Evolutionary conservation across 2,329 filamentous ascomycete genomes (phyloP), one percentile per base, ranked within the genome.

Genomic region (Ophiosphaerella herpotricha): DNA sequence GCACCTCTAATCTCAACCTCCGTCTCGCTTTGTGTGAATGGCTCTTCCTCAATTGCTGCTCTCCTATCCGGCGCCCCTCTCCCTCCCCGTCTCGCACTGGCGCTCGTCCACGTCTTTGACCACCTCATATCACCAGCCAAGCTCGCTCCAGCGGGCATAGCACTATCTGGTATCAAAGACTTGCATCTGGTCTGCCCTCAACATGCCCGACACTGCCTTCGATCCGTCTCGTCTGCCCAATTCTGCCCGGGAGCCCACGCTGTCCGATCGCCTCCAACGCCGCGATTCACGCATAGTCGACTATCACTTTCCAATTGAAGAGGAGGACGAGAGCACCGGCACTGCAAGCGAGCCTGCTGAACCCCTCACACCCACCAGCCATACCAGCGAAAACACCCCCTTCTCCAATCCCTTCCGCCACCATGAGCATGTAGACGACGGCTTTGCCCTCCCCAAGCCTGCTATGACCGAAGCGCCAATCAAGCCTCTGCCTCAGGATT

Each of bases 301-400:
- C 16, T 61, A 54, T 38, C 66, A 66, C 14, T 49, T 58, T 32
- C 56, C 69, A 32, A 71, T 73, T 46, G 68, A 69, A 47, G 72
- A 73, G 51, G 71, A 73, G 50, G 70, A 74, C 55, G 71, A 74
- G 51, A 73, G 68, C 48, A 72, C 63, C 29, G 70, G 69, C 40
- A 72, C 71, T 6, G 71, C 64, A 29, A 74, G 71, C 53, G 73
- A 75, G 46, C 65, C 67, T n/a, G 58, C 59, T 36, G 72, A 75
- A 46, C 73, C 73, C 13, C 58, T 72, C 35, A 75, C 73, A n/a
- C 73, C 73, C 11, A 68, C 59, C 4, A 73, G 67, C 54, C 68
- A 72, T 50, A 54, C 56, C 48, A 73, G 68, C 45, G 70, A 73
- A 49, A 56, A 55, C 39, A 31, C 52, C 1, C 53, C 64, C 7